Evolutionary conservation across 1,284 basidiomycete species (phyloP), one percentile per base, ranked within the genome.

Genomic region (Singerocomus inundabilis): DNA sequence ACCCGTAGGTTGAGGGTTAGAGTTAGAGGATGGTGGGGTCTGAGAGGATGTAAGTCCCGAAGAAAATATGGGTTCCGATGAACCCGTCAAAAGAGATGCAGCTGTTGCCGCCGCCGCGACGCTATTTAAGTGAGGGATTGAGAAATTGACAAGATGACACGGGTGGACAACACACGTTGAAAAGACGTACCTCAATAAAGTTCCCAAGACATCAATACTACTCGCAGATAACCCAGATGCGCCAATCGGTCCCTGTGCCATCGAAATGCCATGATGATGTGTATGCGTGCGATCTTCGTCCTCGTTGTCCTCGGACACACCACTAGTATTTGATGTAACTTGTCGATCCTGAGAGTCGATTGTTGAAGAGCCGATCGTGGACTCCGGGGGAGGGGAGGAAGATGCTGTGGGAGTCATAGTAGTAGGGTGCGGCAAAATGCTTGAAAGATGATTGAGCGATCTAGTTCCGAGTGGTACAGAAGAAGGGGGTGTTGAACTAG

Each of bases 41-140:
- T 52, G 57, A 34, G 67, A 51, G 18, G 68, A 62, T 11, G 64
- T 63, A 31, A 81, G 70, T 24, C 73, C 76, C 6, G 80, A 79
- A 13, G 79, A 76, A 51, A 84, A 76, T 39, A 85, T 75, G 18
- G 79, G 77, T 42, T 80, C 78, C 6, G 80, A 75, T 30, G 80
- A 80, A 40, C 82, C 81, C 6, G 81, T 83, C 28, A 85, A 73
- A 25, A 86, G 72, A 8, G 87, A 88, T 7, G 86, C 85, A 2
- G 86, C 87, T 1, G 87, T 88, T 21, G 87, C 87, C n/a, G 86
- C 84, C 21, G 86, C 86, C 8, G 85, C 87, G 37, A 89, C 85
- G 57, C 87, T 89, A 55, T 46, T 52, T 5, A 18, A 18, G 41
- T 24, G 29, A 39, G 29, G 43, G 33, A 40, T 37, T 35, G 12